phyloP scores from a whole-genome alignment of 805 yeast genomes.

The Lipomyces yamanashiensis region DNA sequence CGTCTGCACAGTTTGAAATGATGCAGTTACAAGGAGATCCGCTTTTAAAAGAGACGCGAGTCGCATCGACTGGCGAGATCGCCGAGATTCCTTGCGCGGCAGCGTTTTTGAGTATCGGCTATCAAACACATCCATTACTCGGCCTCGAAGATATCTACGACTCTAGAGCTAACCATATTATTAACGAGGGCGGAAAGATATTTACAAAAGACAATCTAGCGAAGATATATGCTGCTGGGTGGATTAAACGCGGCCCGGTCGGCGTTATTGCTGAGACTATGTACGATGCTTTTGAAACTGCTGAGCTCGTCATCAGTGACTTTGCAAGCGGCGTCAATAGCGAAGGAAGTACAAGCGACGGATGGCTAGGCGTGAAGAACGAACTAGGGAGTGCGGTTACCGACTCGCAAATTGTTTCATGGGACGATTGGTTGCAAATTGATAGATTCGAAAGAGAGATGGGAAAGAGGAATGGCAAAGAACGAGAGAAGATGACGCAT shows the following conservation, averaged over 20 bases:
- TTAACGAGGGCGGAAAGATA: conserved; percentile 30
- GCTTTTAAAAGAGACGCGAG: conserved; percentile 49
- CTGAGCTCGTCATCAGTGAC: conserved; percentile 66
- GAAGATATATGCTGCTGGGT: conserved; percentile 75
- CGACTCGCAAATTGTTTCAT: conserved; percentile 48
- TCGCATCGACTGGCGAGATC: conserved; percentile 48
- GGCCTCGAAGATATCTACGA: conserved; percentile 57
- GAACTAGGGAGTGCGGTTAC: conserved; percentile 7
- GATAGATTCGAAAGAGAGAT: conserved; percentile 56
- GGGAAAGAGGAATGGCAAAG: conserved; percentile 58
- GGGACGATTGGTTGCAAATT: conserved; percentile 71
- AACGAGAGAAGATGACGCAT: conserved; percentile 61
- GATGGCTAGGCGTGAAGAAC: conserved; percentile 44
- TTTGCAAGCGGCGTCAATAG: conserved; percentile 24
- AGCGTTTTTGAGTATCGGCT: conserved; percentile 82
- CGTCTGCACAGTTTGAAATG: conserved; percentile 41
- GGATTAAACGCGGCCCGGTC: conserved; percentile 84
- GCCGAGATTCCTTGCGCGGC: conserved; percentile 56
- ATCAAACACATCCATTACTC: conserved; percentile 64
- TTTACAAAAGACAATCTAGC: background rate
- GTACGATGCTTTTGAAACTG: conserved; percentile 79
- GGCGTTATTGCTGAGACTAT: conserved; percentile 93
- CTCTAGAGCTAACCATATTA: conserved; percentile 51
- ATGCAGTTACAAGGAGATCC: conserved; percentile 53
- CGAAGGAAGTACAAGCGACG: conserved; percentile 23